Evolutionary conservation across 2,329 filamentous ascomycete genomes (phyloP), one percentile per base, ranked within the genome.

Genomic region (Fusarium pseudoanthophilum): DNA sequence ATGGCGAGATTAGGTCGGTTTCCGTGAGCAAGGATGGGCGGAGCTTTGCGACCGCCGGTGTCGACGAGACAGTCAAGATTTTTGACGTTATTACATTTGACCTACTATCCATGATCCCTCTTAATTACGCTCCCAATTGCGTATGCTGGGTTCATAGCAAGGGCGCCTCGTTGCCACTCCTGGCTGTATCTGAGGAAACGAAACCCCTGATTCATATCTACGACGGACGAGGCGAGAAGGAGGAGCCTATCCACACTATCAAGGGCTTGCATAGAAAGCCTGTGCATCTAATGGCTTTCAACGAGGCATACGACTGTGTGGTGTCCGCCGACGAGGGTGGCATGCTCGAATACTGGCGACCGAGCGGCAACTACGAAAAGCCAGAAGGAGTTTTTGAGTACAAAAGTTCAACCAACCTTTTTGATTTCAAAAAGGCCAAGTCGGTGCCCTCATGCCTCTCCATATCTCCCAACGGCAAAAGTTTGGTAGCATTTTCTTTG

Each of bases 311-410:
- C 79, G 92, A 98, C 82, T 99, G 96, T 79, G 95, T 97, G 3
- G 85, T 98, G 11, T 98, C 96, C 4, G 92, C 92, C 0, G 97
- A 99, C 75, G 91, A 95, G 75, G 90, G 90, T 60, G 95, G 96
- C 30, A 98, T 98, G 95, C 81, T 99, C 15, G 96, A 99, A 82
- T 99, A 99, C 83, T 99, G 96, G 96, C 89, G 90, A 65, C 95
- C 96, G 1, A 89, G 89, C 71, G 91, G 90, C 4, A 91, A 86
- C 43, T 98, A 94, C 80, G 94, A 97, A 78, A 98, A 98, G 82
- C 96, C 96, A 0, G 92, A 95, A 75, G 94, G 90, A 59, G 95
- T 99, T 24, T 99, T 97, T 80, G 89, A 94, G 75, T 93, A 95
- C 84, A 99, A 99, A 84, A 97, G 94, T 79, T 92, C 93, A 3